A percentile compares a stretch with the other conserved stretches of the same genome.
phyloP scores from a whole-genome alignment of 1,284 basidiomycete species.

The Ceratobasidium sp. region DNA sequence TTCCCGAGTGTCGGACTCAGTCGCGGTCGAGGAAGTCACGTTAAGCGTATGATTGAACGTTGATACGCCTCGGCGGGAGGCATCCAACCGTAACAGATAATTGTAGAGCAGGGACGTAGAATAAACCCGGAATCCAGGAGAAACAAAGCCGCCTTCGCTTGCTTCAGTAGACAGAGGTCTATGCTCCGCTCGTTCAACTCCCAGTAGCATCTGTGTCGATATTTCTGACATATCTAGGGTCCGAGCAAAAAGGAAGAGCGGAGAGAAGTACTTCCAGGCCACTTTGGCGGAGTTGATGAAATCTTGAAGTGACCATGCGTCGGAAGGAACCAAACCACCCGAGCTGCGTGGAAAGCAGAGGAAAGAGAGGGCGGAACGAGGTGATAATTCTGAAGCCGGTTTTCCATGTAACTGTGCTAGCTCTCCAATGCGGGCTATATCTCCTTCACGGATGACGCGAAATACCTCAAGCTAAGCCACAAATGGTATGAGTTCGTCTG shows the following conservation, averaged over 20 bases:
- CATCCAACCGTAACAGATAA: too few relatives aligned
- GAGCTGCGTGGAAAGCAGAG: conserved; percentile 28
- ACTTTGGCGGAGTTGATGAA: not conserved
- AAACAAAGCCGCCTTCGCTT: not conserved
- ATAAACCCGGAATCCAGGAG: conserved; percentile 5
- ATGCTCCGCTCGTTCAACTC: conserved; percentile 16
- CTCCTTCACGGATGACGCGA: not conserved
- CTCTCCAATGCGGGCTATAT: not conserved
- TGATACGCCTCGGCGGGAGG: too few relatives aligned
- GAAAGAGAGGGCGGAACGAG: not conserved
- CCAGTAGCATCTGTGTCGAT: conserved; percentile 16
- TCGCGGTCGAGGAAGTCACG: not conserved
- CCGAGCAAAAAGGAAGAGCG: not conserved
- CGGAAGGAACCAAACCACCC: not conserved
- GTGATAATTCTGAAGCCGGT: too few relatives aligned
- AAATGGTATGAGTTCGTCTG: not conserved
- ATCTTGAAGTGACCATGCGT: not conserved
- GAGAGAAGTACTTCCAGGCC: conserved; percentile 10
- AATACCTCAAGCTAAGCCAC: conserved; percentile 21
- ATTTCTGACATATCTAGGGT: not conserved
- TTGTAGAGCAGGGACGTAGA: conserved; percentile 21
- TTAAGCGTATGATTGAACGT: too few relatives aligned
- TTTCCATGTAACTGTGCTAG: conserved; percentile 4
- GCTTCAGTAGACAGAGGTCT: not conserved
- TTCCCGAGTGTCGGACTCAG: conserved; percentile 13